Conservation (phyloP, 1,284 basidiomycete species). For the Cystobasidium slooffiae region DNA sequence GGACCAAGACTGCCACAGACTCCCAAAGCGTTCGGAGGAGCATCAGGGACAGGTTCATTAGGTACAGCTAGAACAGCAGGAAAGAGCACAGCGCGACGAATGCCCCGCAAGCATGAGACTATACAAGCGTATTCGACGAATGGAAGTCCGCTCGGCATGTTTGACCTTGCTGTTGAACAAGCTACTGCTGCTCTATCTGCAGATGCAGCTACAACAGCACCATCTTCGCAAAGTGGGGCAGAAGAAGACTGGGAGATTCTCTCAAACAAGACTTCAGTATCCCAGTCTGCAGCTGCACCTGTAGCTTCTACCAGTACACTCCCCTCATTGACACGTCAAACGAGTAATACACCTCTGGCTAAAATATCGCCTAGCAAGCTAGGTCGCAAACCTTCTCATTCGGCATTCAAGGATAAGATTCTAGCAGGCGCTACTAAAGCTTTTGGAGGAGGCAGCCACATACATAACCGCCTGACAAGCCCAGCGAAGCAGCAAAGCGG, state of each 20-base stretch:
- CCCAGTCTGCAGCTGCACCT: background rate
- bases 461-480: conserved; percentile 9
- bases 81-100: conserved; percentile 27
- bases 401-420: conserved; percentile 29
- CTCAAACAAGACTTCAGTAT: background rate
- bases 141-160: conserved; percentile 30
- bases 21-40: conserved; percentile 13
- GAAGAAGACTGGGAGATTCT: conserved; percentile 39
- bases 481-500: background rate
- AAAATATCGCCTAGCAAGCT: conserved; percentile 26
- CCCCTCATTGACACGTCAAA: background rate
- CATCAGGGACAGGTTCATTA: background rate
- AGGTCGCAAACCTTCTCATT: conserved; percentile 30
- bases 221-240: conserved; percentile 7
- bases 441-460: conserved; percentile 22
- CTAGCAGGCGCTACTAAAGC: conserved; percentile 20
- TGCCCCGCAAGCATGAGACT: conserved; percentile 32
- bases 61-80: conserved; percentile 16
- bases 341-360: conserved; percentile 11
- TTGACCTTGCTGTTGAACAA: conserved; percentile 40
- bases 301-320: background rate
- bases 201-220: conserved; percentile 14
- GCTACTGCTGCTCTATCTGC: background rate
- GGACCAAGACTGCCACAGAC: conserved; percentile 35
- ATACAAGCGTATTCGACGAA: conserved; percentile 44